Evolutionary conservation across 2,329 filamentous ascomycete species (phyloP), one percentile per base, ranked within the genome.

Genomic region (Tolypocladium pustulatum): DNA sequence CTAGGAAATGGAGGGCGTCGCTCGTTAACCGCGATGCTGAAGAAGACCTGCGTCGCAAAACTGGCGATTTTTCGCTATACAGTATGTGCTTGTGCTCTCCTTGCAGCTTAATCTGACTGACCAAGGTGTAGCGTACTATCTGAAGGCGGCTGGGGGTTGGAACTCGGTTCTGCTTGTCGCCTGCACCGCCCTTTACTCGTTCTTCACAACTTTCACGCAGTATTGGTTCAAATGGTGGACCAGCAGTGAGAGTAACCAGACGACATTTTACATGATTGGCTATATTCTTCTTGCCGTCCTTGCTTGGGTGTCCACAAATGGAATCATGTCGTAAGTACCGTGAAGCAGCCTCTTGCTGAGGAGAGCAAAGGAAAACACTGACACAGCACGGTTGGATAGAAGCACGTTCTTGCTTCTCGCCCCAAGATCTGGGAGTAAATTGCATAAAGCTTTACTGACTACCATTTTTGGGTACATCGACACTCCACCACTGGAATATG

Each of bases 141-240:
- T 49, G 1, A 17, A 27, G 25, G 43, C 43, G 4, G 43, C 43
- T 30, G 43, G 43, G 22, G 5, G 8, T 7, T 27, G 43, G 43
- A 49, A 49, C 25, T 17, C 43, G 43, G 30, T 52, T 61, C 34
- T 57, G n/a, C n/a, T 59, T 15, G 20, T 55, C 22, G 55, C 22
- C 8, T 43, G 58, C 54, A 68, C 63, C 1, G 66, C 64, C 0
- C 56, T 49, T 0, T 71, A 66, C 57, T 65, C 69, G 1, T 67
- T 74, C 58, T 75, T 72, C 58, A 65, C 71, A 15, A 72, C 67
- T 0, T 59, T 73, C 20, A 67, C 73, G 0, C 70, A 69, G 25
- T 72, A 72, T 51, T 77, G 73, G 73, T 58, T 76, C 0, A 71
- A 73, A 53, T 61, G 67, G 54, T 76, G 74, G 74, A 75, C 72